These are phyloP conservation scores for Brassica nigra DNA, from an alignment of 345 rosid genomes.

Conservation along the genomic window DNA sequence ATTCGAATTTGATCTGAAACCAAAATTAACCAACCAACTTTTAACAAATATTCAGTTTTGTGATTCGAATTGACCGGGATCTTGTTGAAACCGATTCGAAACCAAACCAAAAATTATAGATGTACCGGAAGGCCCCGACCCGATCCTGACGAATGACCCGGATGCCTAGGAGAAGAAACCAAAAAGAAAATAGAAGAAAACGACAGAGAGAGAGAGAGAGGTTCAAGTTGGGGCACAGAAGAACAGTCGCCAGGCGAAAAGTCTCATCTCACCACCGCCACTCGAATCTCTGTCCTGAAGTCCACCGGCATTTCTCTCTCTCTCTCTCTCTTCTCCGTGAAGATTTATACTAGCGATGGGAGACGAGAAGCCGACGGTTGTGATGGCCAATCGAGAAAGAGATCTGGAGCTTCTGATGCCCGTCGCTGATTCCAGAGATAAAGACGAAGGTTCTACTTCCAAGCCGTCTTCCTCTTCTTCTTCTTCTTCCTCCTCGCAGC, in stretches of 20 bases:
- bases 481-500: slow-evolving; percentile 67
- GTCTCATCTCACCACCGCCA: slow-evolving; percentile 27
- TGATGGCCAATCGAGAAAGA: slow-evolving; percentile 62
- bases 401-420: slow-evolving; percentile 92
- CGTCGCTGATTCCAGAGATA: slow-evolving; percentile 55
- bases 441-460: slow-evolving; percentile 46
- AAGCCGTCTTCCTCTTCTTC: slow-evolving; percentile 67
- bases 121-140: too few species aligned
- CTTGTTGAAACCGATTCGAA: too few species aligned
- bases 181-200: background rate
- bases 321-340: background rate
- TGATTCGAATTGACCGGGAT: too few species aligned
- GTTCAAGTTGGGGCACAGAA: slow-evolving; percentile 10
- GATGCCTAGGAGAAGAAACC: background rate
- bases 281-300: background rate
- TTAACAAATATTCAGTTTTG: too few species aligned
- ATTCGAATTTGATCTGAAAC: too few species aligned
- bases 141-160: background rate
- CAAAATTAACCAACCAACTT: too few species aligned
- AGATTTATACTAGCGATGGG: slow-evolving; percentile 49
- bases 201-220: slow-evolving; percentile 9
- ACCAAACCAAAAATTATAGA: too few species aligned
- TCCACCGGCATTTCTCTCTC: slow-evolving; percentile 12
- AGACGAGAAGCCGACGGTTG: slow-evolving; percentile 79
- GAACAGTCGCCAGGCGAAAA: slow-evolving; percentile 32